These are phyloP conservation scores for Microbotryum lychnidis-dioicae DNA, from an alignment of 1,284 basidiomycete species.

Conservation along the genomic window DNA sequence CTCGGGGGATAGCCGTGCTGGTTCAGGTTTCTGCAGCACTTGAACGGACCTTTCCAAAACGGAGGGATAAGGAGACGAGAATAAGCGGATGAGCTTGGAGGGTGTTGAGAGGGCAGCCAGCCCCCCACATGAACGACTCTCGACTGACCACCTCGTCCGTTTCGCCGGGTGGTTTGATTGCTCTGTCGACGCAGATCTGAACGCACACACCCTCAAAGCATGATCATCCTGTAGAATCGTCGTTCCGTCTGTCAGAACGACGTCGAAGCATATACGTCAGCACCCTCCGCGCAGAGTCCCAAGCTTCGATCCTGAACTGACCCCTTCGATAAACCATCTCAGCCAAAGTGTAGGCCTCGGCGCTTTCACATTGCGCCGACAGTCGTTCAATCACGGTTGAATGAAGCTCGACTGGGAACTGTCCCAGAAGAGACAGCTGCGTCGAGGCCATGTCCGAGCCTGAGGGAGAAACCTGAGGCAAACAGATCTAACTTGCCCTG, in stretches of 20 bases:
- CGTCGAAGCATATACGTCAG: not conserved
- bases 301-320: not conserved
- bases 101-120: not conserved
- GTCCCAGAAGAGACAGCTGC: constrained; percentile 17
- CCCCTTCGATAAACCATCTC: constrained; percentile 8
- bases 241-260: not conserved
- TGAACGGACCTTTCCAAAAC: constrained; percentile 3
- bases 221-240: not conserved
- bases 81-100: not conserved
- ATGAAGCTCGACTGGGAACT: constrained; percentile 3
- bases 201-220: not conserved
- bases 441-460: constrained; percentile 15
- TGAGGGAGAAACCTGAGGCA: not conserved
- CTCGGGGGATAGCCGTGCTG: constrained; percentile 6
- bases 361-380: not conserved
- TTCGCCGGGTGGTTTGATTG: not conserved
- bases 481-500: no score
- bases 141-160: constrained; percentile 10
- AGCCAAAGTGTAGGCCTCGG: constrained; percentile 1
- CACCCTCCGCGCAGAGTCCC: no score
- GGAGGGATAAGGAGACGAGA: not conserved
- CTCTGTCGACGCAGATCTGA: not conserved
- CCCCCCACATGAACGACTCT: not conserved
- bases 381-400: constrained; percentile 3
- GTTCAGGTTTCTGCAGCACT: constrained; percentile 15